Base-by-base conservation (phyloP, 2,329 filamentous ascomycete genomes). In the Colletotrichum coccodes region DNA sequence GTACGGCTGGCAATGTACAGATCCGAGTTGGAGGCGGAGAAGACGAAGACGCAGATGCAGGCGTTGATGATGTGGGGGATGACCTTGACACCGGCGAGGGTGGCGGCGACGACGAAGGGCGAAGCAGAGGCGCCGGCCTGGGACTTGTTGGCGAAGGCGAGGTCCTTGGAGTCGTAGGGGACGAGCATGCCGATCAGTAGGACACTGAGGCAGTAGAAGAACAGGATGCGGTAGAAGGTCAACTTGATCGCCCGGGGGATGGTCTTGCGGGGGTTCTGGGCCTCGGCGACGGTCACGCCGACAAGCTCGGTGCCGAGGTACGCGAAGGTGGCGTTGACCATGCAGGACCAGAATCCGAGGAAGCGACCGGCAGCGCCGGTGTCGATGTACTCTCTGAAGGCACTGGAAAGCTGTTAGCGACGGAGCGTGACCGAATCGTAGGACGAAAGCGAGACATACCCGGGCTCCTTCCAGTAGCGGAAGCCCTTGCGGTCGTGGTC, bases 151-250 rank as follows among this genome's bases (percentile, higher is more conserved):
- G 90, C 89, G 71, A 91, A 90, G 26, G 82, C 79, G 6, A 94
- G 89, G 0, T 87, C 78, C 0, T 71, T 0, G 44, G 87, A 88
- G 83, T 95, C 81, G 84, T 92, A 95, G 1, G 92, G 91, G 4
- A 95, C 91, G 59, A 92, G 85, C 86, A 94, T 93, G 75, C 92
- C 92, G 62, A 95, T 83, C 59, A 95, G 85, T 60, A 95, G 86
- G 40, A 94, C 91, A 26, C 88, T 90, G 67, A 94, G 79, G 74
- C 90, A 86, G 84, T 95, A 95, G 84, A 95, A 95, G 82, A 95
- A 83, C 72, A 94, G 80, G 77, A 95, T 95, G 66, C 93, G 92
- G 83, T 89, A 95, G 80, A 95, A 95, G 72, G 92, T 94, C 57
- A 94, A 85, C 77, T 90, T 92, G 84, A 94, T 94, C 60, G 92